These are phyloP conservation scores for Hawksworthiomyces lignivorus DNA, from an alignment of 2,329 filamentous ascomycete species.

Conservation along the genomic window DNA sequence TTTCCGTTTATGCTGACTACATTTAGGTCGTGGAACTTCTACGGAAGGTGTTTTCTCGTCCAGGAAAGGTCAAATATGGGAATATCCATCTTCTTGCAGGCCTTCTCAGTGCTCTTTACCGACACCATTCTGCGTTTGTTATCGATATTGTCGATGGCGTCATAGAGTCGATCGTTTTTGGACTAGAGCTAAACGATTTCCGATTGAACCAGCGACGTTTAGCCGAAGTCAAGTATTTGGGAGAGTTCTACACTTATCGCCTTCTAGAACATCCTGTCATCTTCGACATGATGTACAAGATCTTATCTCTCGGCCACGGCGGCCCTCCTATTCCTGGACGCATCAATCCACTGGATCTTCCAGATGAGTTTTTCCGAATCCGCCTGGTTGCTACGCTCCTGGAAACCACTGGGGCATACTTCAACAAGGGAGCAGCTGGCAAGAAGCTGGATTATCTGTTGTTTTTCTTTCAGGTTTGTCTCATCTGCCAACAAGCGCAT, in stretches of 20 bases:
- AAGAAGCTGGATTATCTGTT: conserved; percentile 98
- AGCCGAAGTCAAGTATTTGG: conserved; percentile 92
- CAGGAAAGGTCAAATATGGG: conserved; percentile 94
- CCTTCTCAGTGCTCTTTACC: conserved; percentile 77
- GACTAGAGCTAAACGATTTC: conserved; percentile 93
- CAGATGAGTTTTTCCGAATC: conserved; percentile 94
- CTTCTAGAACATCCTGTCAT: conserved; percentile 93
- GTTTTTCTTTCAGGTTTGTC: conserved; percentile 89
- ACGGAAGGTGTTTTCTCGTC: conserved; percentile 90
- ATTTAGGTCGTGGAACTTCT: conserved; percentile 35
- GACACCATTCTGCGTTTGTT: conserved; percentile 87
- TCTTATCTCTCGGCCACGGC: conserved; percentile 85
- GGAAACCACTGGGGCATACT: conserved; percentile 94
- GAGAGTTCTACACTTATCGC: conserved; percentile 94
- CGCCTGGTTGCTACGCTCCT: conserved; percentile 81
- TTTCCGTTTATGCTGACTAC: too few species aligned
- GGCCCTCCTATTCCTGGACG: conserved; percentile 75
- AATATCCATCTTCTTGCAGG: conserved; percentile 92
- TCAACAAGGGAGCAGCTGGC: conserved; percentile 83
- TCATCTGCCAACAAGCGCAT: too few species aligned
- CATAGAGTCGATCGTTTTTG: conserved; percentile 78
- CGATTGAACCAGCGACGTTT: conserved; percentile 93
- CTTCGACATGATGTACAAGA: conserved; percentile 90
- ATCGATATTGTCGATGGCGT: conserved; percentile 88
- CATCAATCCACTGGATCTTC: conserved; percentile 71